Conservation (phyloP, 2,329 filamentous ascomycete species). For the Fusarium graminum region DNA sequence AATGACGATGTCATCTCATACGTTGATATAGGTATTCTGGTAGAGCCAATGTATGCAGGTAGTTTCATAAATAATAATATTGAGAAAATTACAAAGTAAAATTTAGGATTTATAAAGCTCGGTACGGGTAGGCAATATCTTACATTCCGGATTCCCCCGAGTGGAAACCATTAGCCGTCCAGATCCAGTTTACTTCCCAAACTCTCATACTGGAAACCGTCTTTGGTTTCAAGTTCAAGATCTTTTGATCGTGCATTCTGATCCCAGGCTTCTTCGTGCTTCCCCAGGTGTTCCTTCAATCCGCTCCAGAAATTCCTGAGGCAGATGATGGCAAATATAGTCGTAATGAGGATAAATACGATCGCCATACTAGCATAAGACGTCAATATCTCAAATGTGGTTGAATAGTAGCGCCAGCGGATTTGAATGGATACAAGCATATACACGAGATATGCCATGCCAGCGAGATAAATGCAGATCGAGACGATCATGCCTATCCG, state of each 20-base stretch:
- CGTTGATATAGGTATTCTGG: too few relatives aligned
- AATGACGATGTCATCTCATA: too few relatives aligned
- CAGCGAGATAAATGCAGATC: neutral
- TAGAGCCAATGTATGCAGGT: too few relatives aligned
- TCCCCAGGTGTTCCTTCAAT: slow-evolving; percentile 4
- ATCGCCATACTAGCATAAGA: slow-evolving; percentile 7
- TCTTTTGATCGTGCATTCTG: neutral
- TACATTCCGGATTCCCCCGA: too few relatives aligned
- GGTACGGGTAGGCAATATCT: too few relatives aligned
- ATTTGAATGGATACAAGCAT: neutral
- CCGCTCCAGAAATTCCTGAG: slow-evolving; percentile 9
- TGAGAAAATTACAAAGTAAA: too few relatives aligned
- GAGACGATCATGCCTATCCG: slow-evolving; percentile 3
- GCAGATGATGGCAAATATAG: slow-evolving; percentile 7
- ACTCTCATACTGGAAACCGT: slow-evolving; percentile 7
- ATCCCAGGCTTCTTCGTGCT: slow-evolving; percentile 13
- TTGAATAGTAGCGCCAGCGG: rapidly evolving
- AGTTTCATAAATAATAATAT: too few relatives aligned
- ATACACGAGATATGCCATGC: neutral
- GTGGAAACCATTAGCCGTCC: neutral
- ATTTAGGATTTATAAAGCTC: too few relatives aligned
- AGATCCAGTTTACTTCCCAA: neutral
- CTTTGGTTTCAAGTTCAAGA: slow-evolving; percentile 1
- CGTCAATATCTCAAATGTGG: neutral
- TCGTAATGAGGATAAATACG: neutral